Conservation (phyloP, 176 grass and related monocot species). For the Carex parvula region DNA sequence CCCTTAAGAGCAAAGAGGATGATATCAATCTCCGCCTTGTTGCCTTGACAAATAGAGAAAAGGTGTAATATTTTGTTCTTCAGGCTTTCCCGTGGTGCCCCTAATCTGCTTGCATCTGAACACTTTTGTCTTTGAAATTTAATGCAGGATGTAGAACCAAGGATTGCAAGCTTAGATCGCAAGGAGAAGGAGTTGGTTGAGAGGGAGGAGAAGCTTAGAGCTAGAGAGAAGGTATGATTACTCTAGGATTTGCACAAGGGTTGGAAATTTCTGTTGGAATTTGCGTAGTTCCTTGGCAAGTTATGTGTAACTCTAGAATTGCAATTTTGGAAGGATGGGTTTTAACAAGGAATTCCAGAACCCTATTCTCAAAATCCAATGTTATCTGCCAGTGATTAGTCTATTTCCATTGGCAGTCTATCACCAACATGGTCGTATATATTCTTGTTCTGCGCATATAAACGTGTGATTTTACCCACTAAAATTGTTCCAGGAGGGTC, state of each 20-base stretch:
- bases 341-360: background rate
- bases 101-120: conserved; percentile 29
- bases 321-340: background rate
- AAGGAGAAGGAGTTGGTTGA: conserved; percentile 54
- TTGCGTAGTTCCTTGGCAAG: background rate
- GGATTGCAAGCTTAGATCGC: conserved; percentile 39
- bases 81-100: background rate
- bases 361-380: conserved; percentile 1
- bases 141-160: conserved; percentile 64
- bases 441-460: background rate
- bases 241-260: conserved; percentile 9
- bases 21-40: conserved; percentile 52
- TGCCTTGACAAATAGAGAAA: conserved; percentile 58
- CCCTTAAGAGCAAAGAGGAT: conserved; percentile 67
- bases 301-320: conserved; percentile 2
- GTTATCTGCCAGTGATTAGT: background rate
- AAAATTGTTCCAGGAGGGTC: conserved; percentile 50
- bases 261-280: too few relatives aligned
- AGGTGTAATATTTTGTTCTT: conserved; percentile 41
- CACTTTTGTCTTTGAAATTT: conserved; percentile 20
- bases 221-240: conserved; percentile 69
- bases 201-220: conserved; percentile 50
- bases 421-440: conserved; percentile 12
- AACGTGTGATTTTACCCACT: background rate
- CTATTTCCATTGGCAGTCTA: background rate